phyloP scores from a whole-genome alignment of 208 protist species.

The Trypanosoma platydactyli region DNA sequence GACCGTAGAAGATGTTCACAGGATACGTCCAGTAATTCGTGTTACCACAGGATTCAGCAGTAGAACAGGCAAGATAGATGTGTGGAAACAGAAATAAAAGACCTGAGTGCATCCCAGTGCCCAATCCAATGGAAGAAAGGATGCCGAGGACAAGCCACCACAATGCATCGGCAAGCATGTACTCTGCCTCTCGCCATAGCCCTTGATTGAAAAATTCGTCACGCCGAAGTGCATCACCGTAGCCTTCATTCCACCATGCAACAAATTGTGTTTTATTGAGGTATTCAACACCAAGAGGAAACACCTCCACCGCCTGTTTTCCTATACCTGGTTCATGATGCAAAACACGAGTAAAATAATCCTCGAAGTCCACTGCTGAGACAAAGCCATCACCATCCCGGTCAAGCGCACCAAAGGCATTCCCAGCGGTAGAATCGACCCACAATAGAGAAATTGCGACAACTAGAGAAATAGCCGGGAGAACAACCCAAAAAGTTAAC shows the following conservation, averaged over 20 bases:
- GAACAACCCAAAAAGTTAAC: constrained; percentile 31
- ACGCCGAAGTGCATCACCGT: constrained; percentile 40
- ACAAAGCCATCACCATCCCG: constrained; percentile 51
- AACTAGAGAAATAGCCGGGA: constrained; percentile 41
- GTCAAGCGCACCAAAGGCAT: constrained; percentile 54
- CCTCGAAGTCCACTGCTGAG: constrained; percentile 42
- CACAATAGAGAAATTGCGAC: constrained; percentile 47
- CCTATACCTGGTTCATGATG: constrained; percentile 22
- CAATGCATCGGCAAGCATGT: constrained; percentile 70
- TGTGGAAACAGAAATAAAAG: constrained; percentile 95
- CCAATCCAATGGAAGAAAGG: constrained; percentile 91
- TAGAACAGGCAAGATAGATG: constrained; percentile 91
- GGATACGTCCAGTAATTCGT: constrained; percentile 89
- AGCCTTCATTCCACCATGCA: constrained; percentile 52
- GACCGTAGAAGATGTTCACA: constrained; percentile 82
- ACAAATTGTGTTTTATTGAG: constrained; percentile 42
- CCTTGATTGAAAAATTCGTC: constrained; percentile 51
- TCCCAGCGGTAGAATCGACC: constrained; percentile 34
- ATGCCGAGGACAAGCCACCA: constrained; percentile 92
- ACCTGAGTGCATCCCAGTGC: constrained; percentile 95
- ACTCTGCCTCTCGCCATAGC: constrained; percentile 79
- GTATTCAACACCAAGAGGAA: constrained; percentile 29
- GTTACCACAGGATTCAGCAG: constrained; percentile 82
- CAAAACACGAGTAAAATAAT: constrained; percentile 56
- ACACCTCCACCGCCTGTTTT: constrained; percentile 22